Evolutionary conservation across 139 green algal genomes (phyloP).

Genomic region (Chlamydomonas sphaeroides): DNA sequence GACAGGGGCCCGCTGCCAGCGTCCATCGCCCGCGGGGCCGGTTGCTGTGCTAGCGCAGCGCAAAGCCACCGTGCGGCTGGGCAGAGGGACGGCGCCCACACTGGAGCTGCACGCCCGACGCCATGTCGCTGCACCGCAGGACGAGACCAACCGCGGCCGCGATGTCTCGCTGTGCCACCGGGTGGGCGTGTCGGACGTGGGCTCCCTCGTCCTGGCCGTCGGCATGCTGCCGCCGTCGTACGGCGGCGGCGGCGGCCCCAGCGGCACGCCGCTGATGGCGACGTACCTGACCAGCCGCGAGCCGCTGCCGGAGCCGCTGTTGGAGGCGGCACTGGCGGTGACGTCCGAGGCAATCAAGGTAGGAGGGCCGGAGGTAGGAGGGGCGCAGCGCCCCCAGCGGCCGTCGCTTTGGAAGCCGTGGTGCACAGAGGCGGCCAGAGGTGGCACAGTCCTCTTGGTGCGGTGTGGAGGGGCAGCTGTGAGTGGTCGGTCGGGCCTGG

Average conservation of each 20-base stretch:
- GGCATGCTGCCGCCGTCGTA: constrained; percentile 1
- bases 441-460: too few species aligned
- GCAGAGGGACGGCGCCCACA: too few species aligned
- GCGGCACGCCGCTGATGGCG: constrained; percentile 1
- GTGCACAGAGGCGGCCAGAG: too few species aligned
- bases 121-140: not conserved
- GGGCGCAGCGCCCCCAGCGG: too few species aligned
- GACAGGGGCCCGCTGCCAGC: too few species aligned
- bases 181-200: not conserved
- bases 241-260: too few species aligned
- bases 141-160: constrained; percentile 31
- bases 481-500: too few species aligned
- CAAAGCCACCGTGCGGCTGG: too few species aligned
- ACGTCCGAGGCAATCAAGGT: not conserved
- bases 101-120: too few species aligned
- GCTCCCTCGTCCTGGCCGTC: not conserved
- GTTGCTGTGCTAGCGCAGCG: too few species aligned
- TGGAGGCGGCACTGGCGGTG: constrained; percentile 25
- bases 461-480: too few species aligned
- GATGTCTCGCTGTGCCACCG: constrained; percentile 19
- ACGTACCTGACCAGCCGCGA: constrained; percentile 6
- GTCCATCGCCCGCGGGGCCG: too few species aligned
- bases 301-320: constrained; percentile 13
- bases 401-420: not conserved
- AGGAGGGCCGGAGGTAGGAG: not conserved